These are phyloP conservation scores for Boechera retrofracta DNA, from an alignment of 345 rosid genomes.

Conservation along the genomic window DNA sequence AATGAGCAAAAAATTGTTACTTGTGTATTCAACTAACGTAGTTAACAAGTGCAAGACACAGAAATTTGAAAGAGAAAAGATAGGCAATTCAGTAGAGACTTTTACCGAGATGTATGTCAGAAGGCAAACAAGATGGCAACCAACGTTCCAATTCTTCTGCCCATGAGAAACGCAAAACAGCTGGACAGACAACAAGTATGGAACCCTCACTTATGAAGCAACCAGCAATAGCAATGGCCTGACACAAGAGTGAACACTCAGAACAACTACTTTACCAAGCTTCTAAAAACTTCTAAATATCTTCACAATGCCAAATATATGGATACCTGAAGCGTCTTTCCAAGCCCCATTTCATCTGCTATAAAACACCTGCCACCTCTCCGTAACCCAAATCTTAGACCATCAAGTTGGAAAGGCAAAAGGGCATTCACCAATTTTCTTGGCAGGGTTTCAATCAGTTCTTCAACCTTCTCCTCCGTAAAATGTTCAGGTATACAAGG, in stretches of 20 bases:
- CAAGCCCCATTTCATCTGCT: slow-evolving; percentile 99
- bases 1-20: background rate
- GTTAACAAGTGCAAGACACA: slow-evolving; percentile 7
- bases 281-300: background rate
- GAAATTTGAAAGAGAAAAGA: slow-evolving; percentile 5
- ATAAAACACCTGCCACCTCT: slow-evolving; percentile 95
- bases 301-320: slow-evolving; percentile 4
- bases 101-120: slow-evolving; percentile 90
- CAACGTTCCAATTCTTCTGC: slow-evolving; percentile 97
- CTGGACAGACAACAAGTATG: slow-evolving; percentile 93
- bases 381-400: slow-evolving; percentile 75
- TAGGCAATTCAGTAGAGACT: slow-evolving; percentile 1
- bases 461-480: slow-evolving; percentile 64
- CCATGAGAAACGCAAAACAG: slow-evolving; percentile 87
- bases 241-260: slow-evolving; percentile 38
- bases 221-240: slow-evolving; percentile 96
- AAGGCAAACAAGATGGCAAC: slow-evolving; percentile 87
- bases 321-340: slow-evolving; percentile 89
- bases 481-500: slow-evolving; percentile 85
- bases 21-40: slow-evolving; percentile 12
- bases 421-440: slow-evolving; percentile 60
- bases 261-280: slow-evolving; percentile 17
- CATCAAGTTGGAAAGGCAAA: slow-evolving; percentile 90
- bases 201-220: slow-evolving; percentile 81
- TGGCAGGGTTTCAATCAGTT: slow-evolving; percentile 65